Conservation (phyloP, 225 moss, liverwort and hornwort species). For the Pleurozium schreberi region DNA sequence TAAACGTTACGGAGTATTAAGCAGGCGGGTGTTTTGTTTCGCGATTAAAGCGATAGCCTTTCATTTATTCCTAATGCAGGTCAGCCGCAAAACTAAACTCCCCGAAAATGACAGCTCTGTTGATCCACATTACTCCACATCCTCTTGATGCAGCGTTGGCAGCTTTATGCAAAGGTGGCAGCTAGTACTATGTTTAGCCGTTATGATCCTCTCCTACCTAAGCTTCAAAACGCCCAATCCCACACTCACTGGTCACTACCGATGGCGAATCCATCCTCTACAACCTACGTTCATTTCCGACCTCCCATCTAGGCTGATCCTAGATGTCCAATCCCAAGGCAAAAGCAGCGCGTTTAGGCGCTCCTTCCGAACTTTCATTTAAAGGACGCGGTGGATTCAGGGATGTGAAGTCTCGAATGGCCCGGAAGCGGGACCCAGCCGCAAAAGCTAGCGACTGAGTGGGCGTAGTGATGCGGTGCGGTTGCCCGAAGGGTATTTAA, state of each 20-base stretch:
- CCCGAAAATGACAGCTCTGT: background rate
- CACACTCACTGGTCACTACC: background rate
- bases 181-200: background rate
- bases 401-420: background rate
- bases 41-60: background rate
- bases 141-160: background rate
- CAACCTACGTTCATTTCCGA: fast-evolving
- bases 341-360: background rate
- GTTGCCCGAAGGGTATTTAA: background rate
- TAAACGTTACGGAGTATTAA: no score
- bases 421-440: background rate
- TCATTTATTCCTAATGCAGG: background rate
- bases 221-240: background rate
- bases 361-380: background rate
- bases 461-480: background rate
- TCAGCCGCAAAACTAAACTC: background rate
- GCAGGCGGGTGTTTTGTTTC: background rate
- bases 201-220: background rate
- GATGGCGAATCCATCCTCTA: background rate
- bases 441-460: background rate
- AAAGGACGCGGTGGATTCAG: background rate
- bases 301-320: fast-evolving
- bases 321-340: background rate
- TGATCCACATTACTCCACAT: background rate
- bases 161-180: background rate